Percentiles rank a stretch among this genome's conserved stretches.
Evolutionary conservation across 2,329 filamentous ascomycete genomes (phyloP).

Genomic region (Fusarium devonianum): DNA sequence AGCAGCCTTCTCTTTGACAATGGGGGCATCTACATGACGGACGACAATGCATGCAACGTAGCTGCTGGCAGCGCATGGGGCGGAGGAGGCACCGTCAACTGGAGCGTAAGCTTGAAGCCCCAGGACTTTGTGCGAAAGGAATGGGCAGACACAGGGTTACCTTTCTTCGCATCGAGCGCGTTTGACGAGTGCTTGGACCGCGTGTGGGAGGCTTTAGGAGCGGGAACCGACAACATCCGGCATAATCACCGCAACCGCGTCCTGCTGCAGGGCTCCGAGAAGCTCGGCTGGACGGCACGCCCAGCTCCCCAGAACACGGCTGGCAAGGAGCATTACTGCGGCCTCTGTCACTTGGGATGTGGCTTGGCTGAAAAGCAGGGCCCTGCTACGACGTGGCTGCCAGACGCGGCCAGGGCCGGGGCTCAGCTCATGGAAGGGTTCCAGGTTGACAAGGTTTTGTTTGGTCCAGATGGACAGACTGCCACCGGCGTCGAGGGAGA

Average conservation of each 20-base stretch:
- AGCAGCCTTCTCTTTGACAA: conserved; percentile 73
- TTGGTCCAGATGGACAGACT: conserved; percentile 63
- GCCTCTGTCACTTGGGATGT: conserved; percentile 67
- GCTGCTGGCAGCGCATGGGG: conserved; percentile 79
- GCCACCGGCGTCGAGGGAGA: conserved; percentile 76
- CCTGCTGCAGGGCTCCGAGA: conserved; percentile 76
- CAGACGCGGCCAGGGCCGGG: conserved; percentile 78
- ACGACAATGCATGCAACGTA: conserved; percentile 66
- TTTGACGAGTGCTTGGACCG: conserved; percentile 83
- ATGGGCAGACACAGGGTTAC: conserved; percentile 75
- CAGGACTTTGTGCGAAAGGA: conserved; percentile 80
- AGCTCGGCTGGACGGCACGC: conserved; percentile 74
- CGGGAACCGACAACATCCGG: conserved; percentile 67
- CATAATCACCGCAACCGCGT: conserved; percentile 77
- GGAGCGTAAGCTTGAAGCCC: conserved; percentile 71
- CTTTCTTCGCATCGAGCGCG: conserved; percentile 74
- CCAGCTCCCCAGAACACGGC: conserved; percentile 82
- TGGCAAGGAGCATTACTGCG: conserved; percentile 76
- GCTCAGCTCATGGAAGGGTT: conserved; percentile 87
- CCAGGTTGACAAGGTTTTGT: conserved; percentile 72
- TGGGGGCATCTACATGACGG: conserved; percentile 62
- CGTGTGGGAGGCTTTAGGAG: conserved; percentile 82
- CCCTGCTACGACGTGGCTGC: conserved; percentile 77
- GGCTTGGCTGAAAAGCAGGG: conserved; percentile 79
- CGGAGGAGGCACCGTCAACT: conserved; percentile 88